Conservation (phyloP, 2,329 filamentous ascomycete species). For the Hymenoscyphus fraxineus region DNA sequence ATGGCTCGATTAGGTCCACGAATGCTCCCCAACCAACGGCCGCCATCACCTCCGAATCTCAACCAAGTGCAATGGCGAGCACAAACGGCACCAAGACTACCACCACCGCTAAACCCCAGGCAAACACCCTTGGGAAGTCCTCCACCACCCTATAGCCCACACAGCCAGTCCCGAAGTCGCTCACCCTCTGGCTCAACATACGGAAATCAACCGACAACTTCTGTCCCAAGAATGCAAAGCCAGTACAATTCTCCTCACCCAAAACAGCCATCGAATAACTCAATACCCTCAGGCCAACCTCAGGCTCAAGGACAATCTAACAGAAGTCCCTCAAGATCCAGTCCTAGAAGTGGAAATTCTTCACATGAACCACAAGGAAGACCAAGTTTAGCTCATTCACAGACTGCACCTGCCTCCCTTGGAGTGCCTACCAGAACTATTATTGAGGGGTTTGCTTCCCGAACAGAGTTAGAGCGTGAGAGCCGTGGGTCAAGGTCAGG, state of each 20-base stretch:
- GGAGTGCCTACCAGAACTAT: not conserved
- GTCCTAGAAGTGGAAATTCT: not conserved
- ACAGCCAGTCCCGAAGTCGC: not conserved
- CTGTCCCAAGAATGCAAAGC: not conserved
- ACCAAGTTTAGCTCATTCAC: not conserved
- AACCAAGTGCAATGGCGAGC: no score
- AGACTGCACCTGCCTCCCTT: not conserved
- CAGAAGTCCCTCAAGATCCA: not conserved
- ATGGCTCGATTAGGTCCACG: not conserved
- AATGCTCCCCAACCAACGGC: not conserved
- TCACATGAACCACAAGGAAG: not conserved
- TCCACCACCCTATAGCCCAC: not conserved
- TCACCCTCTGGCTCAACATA: not conserved
- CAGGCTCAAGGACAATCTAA: not conserved
- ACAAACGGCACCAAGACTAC: no score
- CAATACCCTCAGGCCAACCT: not conserved
- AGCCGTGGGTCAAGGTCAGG: not conserved
- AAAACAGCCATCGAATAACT: not conserved
- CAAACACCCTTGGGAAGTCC: not conserved
- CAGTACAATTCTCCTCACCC: not conserved
- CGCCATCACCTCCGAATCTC: no score
- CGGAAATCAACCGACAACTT: not conserved
- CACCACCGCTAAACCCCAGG: not conserved
- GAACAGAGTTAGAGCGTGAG: not conserved
- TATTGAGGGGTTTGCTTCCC: not conserved